phyloP scores from a whole-genome alignment of 1,284 basidiomycete genomes.

The Laetiporus sulphureus region DNA sequence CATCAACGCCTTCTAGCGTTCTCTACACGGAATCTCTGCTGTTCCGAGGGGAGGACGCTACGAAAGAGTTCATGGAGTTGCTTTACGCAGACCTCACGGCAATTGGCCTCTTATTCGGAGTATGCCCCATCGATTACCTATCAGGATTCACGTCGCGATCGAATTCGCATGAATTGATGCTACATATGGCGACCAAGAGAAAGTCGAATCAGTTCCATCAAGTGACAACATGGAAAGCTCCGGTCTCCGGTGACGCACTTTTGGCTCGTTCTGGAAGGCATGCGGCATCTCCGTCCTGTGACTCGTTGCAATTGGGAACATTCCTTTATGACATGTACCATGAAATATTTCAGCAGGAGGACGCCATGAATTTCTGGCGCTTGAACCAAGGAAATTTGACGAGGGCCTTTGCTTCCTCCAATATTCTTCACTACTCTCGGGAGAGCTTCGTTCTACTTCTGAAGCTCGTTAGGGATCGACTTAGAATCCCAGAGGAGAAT shows the following conservation, averaged over 20 bases:
- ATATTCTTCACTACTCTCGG: slow-evolving; percentile 36
- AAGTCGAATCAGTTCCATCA: slow-evolving; percentile 32
- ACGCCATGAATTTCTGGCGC: slow-evolving; percentile 16
- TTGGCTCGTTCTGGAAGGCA: background rate
- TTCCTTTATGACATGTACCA: slow-evolving; percentile 41
- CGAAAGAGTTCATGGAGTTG: slow-evolving; percentile 25
- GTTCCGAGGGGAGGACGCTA: slow-evolving; percentile 19
- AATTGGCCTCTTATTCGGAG: slow-evolving; percentile 34
- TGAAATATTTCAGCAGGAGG: slow-evolving; percentile 39
- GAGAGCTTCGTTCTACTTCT: slow-evolving; percentile 38
- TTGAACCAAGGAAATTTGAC: slow-evolving; percentile 14
- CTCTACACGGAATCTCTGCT: slow-evolving; percentile 40
- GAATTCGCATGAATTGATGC: slow-evolving; percentile 35
- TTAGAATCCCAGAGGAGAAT: slow-evolving; percentile 17
- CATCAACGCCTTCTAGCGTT: slow-evolving; percentile 20
- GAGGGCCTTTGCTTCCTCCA: slow-evolving; percentile 18
- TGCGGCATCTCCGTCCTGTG: slow-evolving; percentile 15
- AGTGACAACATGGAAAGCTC: slow-evolving; percentile 36
- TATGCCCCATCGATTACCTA: slow-evolving; percentile 34
- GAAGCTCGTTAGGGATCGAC: slow-evolving; percentile 28
- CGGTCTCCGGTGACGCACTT: slow-evolving; percentile 21
- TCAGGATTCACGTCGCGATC: slow-evolving; percentile 36
- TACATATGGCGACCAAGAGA: slow-evolving; percentile 5
- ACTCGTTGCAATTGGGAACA: slow-evolving; percentile 30
- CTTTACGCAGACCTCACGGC: slow-evolving; percentile 34